Evolutionary conservation across 495 filamentous ascomycete species (phyloP).

Genomic region (Lentithecium fluviatile): DNA sequence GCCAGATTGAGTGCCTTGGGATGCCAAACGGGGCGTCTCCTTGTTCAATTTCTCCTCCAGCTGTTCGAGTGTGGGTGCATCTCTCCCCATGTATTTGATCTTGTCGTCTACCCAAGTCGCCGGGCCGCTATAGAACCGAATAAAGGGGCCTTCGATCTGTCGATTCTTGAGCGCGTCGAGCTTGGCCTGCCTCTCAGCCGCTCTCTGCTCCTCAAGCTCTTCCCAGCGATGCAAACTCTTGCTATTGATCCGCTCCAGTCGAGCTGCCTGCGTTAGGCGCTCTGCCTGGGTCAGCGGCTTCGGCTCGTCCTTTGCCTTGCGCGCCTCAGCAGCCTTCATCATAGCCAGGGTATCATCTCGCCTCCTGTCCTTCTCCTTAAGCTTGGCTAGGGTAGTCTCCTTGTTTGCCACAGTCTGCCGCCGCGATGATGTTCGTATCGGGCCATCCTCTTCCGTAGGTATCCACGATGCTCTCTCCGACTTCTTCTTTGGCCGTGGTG

Average conservation of each 20-base stretch:
- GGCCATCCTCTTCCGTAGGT: conserved; percentile 72
- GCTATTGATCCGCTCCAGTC: conserved; percentile 77
- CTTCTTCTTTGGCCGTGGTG: conserved; percentile 79
- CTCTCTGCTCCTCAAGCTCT: conserved; percentile 79
- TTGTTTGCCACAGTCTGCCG: conserved; percentile 81
- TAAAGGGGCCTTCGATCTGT: conserved; percentile 81
- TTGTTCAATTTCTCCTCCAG: conserved; percentile 50
- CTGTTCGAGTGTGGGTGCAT: conserved; percentile 58
- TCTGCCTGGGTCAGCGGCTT: conserved; percentile 87
- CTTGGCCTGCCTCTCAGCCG: conserved; percentile 76
- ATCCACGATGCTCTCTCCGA: conserved; percentile 89
- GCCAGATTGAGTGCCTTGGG: neutral
- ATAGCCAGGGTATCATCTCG: conserved; percentile 73
- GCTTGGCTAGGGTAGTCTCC: conserved; percentile 73
- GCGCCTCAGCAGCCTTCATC: conserved; percentile 85
- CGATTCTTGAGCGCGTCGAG: conserved; percentile 82
- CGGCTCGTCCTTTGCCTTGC: conserved; percentile 70
- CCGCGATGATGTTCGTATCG: conserved; percentile 78
- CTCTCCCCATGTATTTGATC: conserved; percentile 55
- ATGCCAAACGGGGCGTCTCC: conserved; percentile 17
- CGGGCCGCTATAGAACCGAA: conserved; percentile 89
- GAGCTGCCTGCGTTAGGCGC: conserved; percentile 76
- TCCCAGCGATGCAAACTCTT: conserved; percentile 96
- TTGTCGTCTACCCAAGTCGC: conserved; percentile 75
- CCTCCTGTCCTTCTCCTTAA: conserved; percentile 79